Evolutionary conservation across 352 stramenopile species (phyloP).

Genomic region (Poterioochromonas sp.): DNA sequence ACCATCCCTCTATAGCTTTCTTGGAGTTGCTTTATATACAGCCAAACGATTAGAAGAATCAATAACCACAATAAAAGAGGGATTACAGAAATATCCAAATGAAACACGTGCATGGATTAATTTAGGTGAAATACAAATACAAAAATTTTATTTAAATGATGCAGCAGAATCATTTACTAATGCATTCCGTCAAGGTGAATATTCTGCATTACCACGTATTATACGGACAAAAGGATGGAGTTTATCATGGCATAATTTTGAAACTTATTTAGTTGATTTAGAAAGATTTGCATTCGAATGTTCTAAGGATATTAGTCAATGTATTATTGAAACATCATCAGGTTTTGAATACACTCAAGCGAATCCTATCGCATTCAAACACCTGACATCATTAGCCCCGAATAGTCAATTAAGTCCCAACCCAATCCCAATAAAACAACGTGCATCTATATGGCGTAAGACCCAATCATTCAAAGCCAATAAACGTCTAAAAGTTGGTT

Average conservation of each 20-base stretch:
- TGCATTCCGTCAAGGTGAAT: neutral
- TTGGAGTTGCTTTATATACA: conserved; percentile 5
- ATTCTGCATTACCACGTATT: neutral
- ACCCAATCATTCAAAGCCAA: neutral
- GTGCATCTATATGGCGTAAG: neutral
- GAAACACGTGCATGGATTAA: conserved; percentile 1
- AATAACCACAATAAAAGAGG: neutral
- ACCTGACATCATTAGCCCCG: neutral
- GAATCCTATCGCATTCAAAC: no score
- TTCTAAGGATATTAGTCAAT: neutral
- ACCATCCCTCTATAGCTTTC: conserved; percentile 16
- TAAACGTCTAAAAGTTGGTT: conserved; percentile 30
- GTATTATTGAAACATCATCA: neutral
- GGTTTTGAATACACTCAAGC: neutral
- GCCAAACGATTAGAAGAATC: neutral
- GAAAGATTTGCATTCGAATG: neutral
- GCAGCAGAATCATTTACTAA: conserved; percentile 4
- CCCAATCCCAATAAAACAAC: neutral
- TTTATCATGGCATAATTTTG: neutral
- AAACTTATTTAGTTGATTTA: neutral
- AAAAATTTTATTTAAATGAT: conserved; percentile 17
- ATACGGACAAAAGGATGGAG: conserved; percentile 20
- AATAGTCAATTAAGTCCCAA: neutral
- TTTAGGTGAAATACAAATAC: conserved; percentile 12
- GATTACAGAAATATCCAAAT: neutral